phyloP scores from a whole-genome alignment of 2,329 filamentous ascomycete genomes.

The Pezicula carpinea region DNA sequence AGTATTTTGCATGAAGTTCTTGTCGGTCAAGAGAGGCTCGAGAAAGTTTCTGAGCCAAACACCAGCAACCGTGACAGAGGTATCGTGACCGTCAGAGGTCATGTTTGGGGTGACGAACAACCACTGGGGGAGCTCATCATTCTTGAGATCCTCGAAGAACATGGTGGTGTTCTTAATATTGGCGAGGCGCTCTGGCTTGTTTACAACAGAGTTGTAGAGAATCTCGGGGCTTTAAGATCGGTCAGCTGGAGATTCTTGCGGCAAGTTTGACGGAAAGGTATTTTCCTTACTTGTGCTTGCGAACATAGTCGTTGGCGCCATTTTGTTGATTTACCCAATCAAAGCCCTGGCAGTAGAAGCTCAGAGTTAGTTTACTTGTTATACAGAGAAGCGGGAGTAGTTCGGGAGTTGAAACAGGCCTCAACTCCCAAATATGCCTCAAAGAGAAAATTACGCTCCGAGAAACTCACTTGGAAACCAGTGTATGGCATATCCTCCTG shows the following conservation, averaged over 20 bases:
- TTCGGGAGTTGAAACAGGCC: too few species aligned
- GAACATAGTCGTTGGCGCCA: constrained; percentile 70
- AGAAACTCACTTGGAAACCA: constrained; percentile 44
- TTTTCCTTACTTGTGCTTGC: constrained; percentile 69
- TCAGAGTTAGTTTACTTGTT: too few species aligned
- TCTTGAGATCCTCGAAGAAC: constrained; percentile 64
- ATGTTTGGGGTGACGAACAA: constrained; percentile 71
- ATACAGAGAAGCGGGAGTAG: too few species aligned
- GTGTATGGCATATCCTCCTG: constrained; percentile 74
- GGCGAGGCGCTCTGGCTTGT: constrained; percentile 53
- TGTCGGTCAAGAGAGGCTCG: constrained; percentile 62
- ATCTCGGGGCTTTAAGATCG: constrained; percentile 39
- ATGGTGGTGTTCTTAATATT: constrained; percentile 70
- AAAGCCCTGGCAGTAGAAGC: constrained; percentile 60
- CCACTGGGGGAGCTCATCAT: constrained; percentile 63
- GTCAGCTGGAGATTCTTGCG: constrained; percentile 2
- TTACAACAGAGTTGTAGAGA: constrained; percentile 60
- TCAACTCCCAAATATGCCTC: too few species aligned
- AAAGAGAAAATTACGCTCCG: too few species aligned
- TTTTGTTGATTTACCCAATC: constrained; percentile 60
- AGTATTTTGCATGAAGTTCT: constrained; percentile 70
- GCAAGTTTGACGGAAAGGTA: background rate
- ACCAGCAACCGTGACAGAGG: constrained; percentile 63
- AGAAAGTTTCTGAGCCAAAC: constrained; percentile 65
- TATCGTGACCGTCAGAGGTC: constrained; percentile 74